phyloP scores from a whole-genome alignment of 2,329 filamentous ascomycete species.

The Alternaria angustiovoidea region DNA sequence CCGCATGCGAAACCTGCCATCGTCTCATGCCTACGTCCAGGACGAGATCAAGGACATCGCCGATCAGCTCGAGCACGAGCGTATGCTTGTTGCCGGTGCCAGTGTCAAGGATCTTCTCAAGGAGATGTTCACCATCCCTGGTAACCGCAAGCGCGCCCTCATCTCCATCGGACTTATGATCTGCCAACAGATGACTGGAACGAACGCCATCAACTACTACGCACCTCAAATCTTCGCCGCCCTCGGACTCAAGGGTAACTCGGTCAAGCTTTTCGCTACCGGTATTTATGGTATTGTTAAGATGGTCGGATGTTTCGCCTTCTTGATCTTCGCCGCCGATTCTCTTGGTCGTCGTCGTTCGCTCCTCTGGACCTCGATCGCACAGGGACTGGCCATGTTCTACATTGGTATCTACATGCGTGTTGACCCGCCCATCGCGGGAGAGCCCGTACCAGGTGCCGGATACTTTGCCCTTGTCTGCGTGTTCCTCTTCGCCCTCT shows the following conservation, averaged over 20 bases:
- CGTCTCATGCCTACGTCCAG: slow-evolving; percentile 47
- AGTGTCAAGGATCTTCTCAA: slow-evolving; percentile 51
- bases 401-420: slow-evolving; percentile 77
- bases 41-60: slow-evolving; percentile 48
- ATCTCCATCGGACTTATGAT: slow-evolving; percentile 71
- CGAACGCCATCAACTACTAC: slow-evolving; percentile 66
- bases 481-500: slow-evolving; percentile 75
- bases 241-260: slow-evolving; percentile 66
- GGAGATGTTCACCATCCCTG: slow-evolving; percentile 56
- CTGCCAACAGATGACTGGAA: slow-evolving; percentile 76
- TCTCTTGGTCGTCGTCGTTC: slow-evolving; percentile 71
- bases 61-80: slow-evolving; percentile 61
- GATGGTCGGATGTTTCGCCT: slow-evolving; percentile 68
- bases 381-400: slow-evolving; percentile 70
- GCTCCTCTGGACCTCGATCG: slow-evolving; percentile 70
- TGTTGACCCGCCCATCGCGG: slow-evolving; percentile 64
- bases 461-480: slow-evolving; percentile 75
- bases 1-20: slow-evolving; percentile 62
- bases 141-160: slow-evolving; percentile 68
- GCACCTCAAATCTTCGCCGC: slow-evolving; percentile 73
- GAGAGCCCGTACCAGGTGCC: slow-evolving; percentile 66
- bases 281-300: slow-evolving; percentile 79
- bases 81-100: slow-evolving; percentile 62
- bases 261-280: slow-evolving; percentile 72
- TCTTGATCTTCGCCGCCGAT: slow-evolving; percentile 73